Base-by-base conservation (phyloP, 2,329 filamentous ascomycete species). In the Aphanoascus verrucosus region DNA sequence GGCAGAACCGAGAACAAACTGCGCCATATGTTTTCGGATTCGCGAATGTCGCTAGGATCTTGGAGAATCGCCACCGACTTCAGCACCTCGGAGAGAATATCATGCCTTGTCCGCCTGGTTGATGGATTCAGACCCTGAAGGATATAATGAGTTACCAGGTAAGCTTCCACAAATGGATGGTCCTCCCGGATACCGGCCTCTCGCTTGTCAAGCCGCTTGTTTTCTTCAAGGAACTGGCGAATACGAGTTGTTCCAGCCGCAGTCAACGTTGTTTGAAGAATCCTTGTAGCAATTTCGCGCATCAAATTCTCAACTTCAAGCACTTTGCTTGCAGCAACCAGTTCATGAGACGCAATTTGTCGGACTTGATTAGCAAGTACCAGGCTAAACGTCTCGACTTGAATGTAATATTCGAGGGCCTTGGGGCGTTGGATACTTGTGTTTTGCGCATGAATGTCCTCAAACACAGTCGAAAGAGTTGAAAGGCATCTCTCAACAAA, bases 1-100 rank as follows among this genome's bases (percentile, higher is more conserved):
- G 80, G 79, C 11, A 82, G 67, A 1, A 78, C 59, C 1, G 70
- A 72, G 58, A 81, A 80, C 1, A 79, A 40, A n/a, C 67, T 66
- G 38, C 61, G 62, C 72, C 72, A 75, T 19, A 57, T 58, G 37
- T 55, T 58, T 56, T 75, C 72, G 6, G 73, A 49, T 28, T 50
- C 55, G 2, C 48, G 53, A 17, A 73, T 56, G 42, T 70, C 60
- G 34, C 55, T 57, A 5, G 54, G 38, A 17, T 19, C 31, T 14
- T 19, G 19, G n/a, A 23, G 9, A 12, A 19, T 6, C 9, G 41
- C 66, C 56, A 43, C 62, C 58, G 51, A 75, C 72, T 32, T 68
- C 65, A 57, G 67, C 31, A 64, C 59, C 35, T 71, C 70, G 6
- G 61, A 50, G 9, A 74, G 59, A 17, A 74, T 53, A n/a, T 71